A percentile compares a stretch with the other conserved stretches of the same genome.
Evolutionary conservation across 2,329 filamentous ascomycete species (phyloP).

Genomic region (Phaeomoniella chlamydospora): DNA sequence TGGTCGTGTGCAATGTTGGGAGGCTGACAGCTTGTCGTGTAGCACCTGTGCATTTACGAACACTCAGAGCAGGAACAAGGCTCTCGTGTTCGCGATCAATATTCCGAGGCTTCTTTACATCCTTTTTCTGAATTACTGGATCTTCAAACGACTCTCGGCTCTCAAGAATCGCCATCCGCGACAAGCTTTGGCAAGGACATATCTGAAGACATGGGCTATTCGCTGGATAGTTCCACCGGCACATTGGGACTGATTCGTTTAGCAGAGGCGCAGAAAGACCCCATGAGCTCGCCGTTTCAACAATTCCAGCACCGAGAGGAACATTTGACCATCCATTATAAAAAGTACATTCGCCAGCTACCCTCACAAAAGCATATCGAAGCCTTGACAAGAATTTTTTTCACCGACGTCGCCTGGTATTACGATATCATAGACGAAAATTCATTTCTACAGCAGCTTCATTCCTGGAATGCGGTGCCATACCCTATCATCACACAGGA

Average conservation of each 20-base stretch:
- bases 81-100: constrained; percentile 1
- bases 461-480: background rate
- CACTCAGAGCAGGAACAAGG: constrained; percentile 2
- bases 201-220: constrained; percentile 7
- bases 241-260: constrained; percentile 7
- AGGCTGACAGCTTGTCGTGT: background rate
- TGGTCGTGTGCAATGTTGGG: background rate
- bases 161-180: no score
- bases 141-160: no score
- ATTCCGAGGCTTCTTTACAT: background rate
- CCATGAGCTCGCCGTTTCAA: constrained; percentile 6
- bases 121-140: no score
- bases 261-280: constrained; percentile 3
- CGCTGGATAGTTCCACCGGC: constrained; percentile 5
- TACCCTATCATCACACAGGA: background rate
- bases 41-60: constrained; percentile 9
- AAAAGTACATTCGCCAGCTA: background rate
- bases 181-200: no score
- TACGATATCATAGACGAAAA: background rate
- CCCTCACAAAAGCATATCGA: background rate
- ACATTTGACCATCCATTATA: background rate
- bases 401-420: background rate
- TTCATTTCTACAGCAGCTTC: background rate
- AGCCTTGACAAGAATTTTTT: background rate
- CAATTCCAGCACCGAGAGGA: background rate